Conservation (phyloP, 1,284 basidiomycete species). For the Coriolopsis trogii region DNA sequence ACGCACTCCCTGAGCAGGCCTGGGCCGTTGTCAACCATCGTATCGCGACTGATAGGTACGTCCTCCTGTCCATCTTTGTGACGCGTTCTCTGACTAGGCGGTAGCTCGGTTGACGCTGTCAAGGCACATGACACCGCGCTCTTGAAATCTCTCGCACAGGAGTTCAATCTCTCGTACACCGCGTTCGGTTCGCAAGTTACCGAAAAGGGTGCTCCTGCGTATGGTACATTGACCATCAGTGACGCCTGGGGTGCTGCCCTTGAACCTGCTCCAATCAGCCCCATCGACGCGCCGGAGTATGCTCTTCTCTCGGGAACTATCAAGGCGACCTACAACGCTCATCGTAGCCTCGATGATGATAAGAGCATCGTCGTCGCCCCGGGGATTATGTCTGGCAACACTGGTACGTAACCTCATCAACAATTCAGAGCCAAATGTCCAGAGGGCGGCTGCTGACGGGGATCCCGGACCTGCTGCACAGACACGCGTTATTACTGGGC, state of each 20-base stretch:
- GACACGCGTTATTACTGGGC: constrained; percentile 53
- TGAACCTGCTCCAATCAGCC: constrained; percentile 60
- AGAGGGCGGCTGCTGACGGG: no score
- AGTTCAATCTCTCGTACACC: constrained; percentile 48
- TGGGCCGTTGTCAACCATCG: constrained; percentile 58
- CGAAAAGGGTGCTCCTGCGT: constrained; percentile 28
- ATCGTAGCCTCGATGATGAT: constrained; percentile 33
- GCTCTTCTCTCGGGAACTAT: constrained; percentile 53
- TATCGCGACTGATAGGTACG: constrained; percentile 47
- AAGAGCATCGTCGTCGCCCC: constrained; percentile 45
- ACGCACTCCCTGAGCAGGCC: constrained; percentile 59
- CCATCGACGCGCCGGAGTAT: constrained; percentile 50
- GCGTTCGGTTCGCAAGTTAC: constrained; percentile 44
- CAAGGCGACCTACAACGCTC: constrained; percentile 44
- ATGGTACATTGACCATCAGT: constrained; percentile 43
- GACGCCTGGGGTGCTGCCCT: constrained; percentile 48
- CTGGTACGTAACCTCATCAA: constrained; percentile 35
- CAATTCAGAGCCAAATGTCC: no score
- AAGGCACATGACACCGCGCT: constrained; percentile 44
- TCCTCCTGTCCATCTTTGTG: neutral
- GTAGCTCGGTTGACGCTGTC: constrained; percentile 47
- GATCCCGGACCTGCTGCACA: constrained; percentile 19
- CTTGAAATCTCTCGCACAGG: constrained; percentile 44
- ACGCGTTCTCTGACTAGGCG: constrained; percentile 28
- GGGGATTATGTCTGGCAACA: constrained; percentile 53